Conservation (phyloP, 768 basidiomycete genomes). For the Hirschioporus abietinus region DNA sequence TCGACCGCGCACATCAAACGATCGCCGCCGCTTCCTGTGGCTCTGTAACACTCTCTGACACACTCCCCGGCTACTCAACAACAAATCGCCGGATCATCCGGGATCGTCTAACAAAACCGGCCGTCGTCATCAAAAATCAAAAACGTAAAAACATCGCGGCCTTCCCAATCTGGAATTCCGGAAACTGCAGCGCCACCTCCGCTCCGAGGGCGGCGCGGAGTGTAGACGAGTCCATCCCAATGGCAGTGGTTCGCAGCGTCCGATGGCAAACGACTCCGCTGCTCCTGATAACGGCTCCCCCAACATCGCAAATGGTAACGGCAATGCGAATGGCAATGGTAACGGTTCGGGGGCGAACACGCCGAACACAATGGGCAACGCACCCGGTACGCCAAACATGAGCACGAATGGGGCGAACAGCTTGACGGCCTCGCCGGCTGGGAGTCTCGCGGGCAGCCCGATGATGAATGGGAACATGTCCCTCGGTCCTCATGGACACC, state of each 20-base stretch:
- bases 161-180: background rate
- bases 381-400: background rate
- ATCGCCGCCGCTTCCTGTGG: background rate
- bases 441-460: background rate
- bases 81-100: constrained; percentile 1
- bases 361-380: background rate
- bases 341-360: constrained; percentile 21
- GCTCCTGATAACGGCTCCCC: constrained; percentile 6
- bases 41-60: background rate
- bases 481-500: background rate
- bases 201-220: constrained; percentile 80
- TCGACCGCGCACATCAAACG: no score
- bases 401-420: background rate
- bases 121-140: background rate
- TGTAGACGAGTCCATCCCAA: constrained; percentile 47
- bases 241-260: constrained; percentile 26
- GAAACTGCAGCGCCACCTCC: constrained; percentile 27
- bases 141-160: background rate
- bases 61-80: background rate
- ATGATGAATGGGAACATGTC: background rate
- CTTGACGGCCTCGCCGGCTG: background rate
- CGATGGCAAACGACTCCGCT: constrained; percentile 27
- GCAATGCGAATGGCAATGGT: constrained; percentile 19
- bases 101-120: background rate
- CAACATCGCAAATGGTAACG: constrained; percentile 2